Percentiles rank a stretch among this genome's conserved stretches.
phyloP scores from a whole-genome alignment of 805 yeast species.

The Candida andamanensis region DNA sequence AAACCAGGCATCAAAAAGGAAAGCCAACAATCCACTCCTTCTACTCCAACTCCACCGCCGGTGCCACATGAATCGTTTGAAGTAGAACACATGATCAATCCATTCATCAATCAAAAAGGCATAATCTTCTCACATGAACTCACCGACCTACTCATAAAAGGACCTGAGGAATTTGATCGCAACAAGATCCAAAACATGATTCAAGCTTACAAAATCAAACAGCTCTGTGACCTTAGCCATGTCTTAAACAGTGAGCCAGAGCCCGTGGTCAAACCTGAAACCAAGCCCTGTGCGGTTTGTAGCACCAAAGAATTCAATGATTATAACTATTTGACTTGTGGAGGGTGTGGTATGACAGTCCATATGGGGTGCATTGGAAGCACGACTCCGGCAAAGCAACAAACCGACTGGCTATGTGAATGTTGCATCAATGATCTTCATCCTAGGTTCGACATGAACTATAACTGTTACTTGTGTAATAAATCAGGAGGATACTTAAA shows the following conservation, averaged over 20 bases:
- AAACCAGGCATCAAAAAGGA: slow-evolving; percentile 5
- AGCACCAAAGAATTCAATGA: slow-evolving; percentile 17
- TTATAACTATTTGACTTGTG: slow-evolving; percentile 50
- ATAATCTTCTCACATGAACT: slow-evolving; percentile 1
- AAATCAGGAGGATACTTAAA: slow-evolving; percentile 56
- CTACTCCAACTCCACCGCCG: background rate
- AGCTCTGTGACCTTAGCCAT: slow-evolving; percentile 5
- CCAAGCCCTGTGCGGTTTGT: slow-evolving; percentile 1
- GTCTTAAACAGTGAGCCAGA: background rate
- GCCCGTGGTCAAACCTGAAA: background rate
- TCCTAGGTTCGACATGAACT: slow-evolving; percentile 52
- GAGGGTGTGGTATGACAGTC: slow-evolving; percentile 61
- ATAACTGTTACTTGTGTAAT: slow-evolving; percentile 64
- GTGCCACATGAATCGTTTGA: slow-evolving; percentile 3
- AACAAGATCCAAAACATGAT: background rate
- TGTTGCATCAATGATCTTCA: slow-evolving; percentile 66
- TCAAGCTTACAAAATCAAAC: slow-evolving; percentile 2
- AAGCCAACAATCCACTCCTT: background rate
- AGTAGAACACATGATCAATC: slow-evolving; percentile 13
- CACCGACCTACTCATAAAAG: background rate
- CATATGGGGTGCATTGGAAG: slow-evolving; percentile 70
- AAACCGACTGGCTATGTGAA: slow-evolving; percentile 71
- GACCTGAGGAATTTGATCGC: background rate
- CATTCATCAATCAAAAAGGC: slow-evolving; percentile 20
- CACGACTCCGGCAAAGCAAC: slow-evolving; percentile 10